phyloP scores from a whole-genome alignment of 2,329 filamentous ascomycete species.

The Monilinia laxa region DNA sequence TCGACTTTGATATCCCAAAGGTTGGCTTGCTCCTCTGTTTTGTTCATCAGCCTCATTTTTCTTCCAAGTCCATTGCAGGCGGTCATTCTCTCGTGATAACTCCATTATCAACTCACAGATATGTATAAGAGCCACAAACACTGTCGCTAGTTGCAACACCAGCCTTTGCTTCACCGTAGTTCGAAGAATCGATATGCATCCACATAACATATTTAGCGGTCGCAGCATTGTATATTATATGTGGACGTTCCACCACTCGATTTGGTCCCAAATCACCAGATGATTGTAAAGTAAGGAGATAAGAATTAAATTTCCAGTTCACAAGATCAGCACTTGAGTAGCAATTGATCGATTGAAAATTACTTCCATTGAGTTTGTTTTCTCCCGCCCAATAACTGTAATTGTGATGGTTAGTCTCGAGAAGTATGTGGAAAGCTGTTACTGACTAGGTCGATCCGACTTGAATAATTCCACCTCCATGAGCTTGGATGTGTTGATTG shows the following conservation, averaged over 20 bases:
- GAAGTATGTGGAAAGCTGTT: not conserved
- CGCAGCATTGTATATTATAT: slow-evolving; percentile 65
- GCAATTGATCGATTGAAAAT: slow-evolving; percentile 66
- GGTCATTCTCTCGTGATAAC: not conserved
- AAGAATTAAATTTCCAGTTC: slow-evolving; percentile 61
- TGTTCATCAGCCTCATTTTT: not conserved
- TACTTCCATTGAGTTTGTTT: slow-evolving; percentile 62
- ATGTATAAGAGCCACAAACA: slow-evolving; percentile 61
- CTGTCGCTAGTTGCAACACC: slow-evolving; percentile 60
- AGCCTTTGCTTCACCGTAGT: slow-evolving; percentile 63
- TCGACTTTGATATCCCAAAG: slow-evolving; percentile 39
- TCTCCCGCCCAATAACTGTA: slow-evolving; percentile 58
- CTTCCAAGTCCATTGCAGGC: not conserved
- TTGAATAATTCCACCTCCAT: slow-evolving; percentile 63
- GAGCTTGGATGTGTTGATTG: slow-evolving; percentile 62
- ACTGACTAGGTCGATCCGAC: slow-evolving; percentile 49
- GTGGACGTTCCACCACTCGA: slow-evolving; percentile 65
- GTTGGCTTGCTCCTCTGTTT: slow-evolving; percentile 37
- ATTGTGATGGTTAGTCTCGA: not conserved
- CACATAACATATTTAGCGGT: slow-evolving; percentile 66
- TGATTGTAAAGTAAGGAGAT: slow-evolving; percentile 54
- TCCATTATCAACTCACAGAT: slow-evolving; percentile 39
- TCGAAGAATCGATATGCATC: slow-evolving; percentile 63
- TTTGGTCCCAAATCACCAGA: slow-evolving; percentile 59
- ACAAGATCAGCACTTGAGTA: slow-evolving; percentile 63